Evolutionary conservation across 495 filamentous ascomycete genomes (phyloP), one percentile per base, ranked within the genome.

Genomic region (Xylaria flabelliformis): DNA sequence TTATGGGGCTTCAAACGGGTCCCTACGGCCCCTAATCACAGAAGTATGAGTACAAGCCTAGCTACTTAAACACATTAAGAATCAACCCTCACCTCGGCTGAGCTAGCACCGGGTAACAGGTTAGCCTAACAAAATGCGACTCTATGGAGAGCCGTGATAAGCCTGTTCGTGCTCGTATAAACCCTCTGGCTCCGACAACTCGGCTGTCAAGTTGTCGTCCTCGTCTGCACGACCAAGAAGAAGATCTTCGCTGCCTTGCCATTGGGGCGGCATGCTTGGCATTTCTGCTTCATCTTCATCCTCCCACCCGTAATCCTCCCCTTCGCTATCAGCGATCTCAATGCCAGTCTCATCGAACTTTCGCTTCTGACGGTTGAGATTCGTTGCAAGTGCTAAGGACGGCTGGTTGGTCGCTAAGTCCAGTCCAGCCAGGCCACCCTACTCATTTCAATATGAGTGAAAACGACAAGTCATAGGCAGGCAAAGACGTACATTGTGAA

Each of bases 221-320:
- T 82, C 80, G 21, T 81, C 80, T 74, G 19, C 32, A 44, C 78
- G 82, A 15, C 75, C 74, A 15, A 87, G 79, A 32, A 86, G 72
- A 41, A 87, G 75, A 64, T 87, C 85, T 69, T 87, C 85, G 72
- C 85, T 87, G 36, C 85, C 85, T 74, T 87, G 84, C 85, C 84
- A 86, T 72, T 86, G 85, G 12, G 84, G 83, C 21, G 84, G 84
- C 79, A 82, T 82, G 1, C 73, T 78, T 15, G 84, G 84, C 67
- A 85, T 74, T 36, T 78, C 78, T n/a, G 77, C 78, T 46, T 86
- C 83, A 50, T 86, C 82, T 9, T 84, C 83, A n/a, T 83, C 80
- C 19, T 81, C 77, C 84, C 85, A 86, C 9, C 85, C 85, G 72
- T 86, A 86, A 53, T 86, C 84, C 46, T 87, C 85, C 42, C 82